phyloP scores from a whole-genome alignment of 345 rosid species.

The Populus alba region DNA sequence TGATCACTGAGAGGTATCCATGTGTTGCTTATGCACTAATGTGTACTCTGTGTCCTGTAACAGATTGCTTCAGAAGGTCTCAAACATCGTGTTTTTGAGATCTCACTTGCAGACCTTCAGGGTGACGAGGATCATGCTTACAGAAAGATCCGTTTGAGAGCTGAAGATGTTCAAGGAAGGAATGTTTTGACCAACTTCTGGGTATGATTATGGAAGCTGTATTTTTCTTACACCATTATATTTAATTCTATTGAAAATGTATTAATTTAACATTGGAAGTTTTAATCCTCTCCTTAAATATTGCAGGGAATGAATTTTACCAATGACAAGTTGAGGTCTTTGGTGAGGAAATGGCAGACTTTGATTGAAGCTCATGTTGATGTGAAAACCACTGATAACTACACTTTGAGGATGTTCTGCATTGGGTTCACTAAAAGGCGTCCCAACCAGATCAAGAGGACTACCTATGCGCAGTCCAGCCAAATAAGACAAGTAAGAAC shows the following conservation, averaged over 20 bases:
- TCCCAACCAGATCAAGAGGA: slow-evolving; percentile 88
- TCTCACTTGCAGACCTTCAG: slow-evolving; percentile 88
- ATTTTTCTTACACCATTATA: too few species aligned
- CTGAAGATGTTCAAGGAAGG: slow-evolving; percentile 90
- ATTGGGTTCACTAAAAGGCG: slow-evolving; percentile 93
- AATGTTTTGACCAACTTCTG: slow-evolving; percentile 91
- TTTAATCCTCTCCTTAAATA: neutral
- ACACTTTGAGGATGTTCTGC: slow-evolving; percentile 84
- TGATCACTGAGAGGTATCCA: neutral
- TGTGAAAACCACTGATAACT: slow-evolving; percentile 89
- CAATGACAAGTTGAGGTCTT: slow-evolving; percentile 87
- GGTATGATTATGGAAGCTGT: slow-evolving; percentile 42
- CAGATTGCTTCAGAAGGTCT: slow-evolving; percentile 98
- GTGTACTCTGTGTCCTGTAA: neutral
- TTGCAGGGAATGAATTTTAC: slow-evolving; percentile 92
- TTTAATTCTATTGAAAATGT: neutral
- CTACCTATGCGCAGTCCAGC: slow-evolving; percentile 94
- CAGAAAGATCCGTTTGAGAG: slow-evolving; percentile 91
- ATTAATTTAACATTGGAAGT: neutral
- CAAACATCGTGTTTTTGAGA: slow-evolving; percentile 86
- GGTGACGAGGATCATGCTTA: slow-evolving; percentile 76
- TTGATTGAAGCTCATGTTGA: slow-evolving; percentile 93
- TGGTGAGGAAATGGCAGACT: slow-evolving; percentile 94
- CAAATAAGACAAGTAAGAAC: slow-evolving; percentile 69
- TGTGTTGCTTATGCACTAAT: neutral